These are phyloP conservation scores for Senecio squalidus DNA, from an alignment of 140 eudicot species.

Conservation along the genomic window DNA sequence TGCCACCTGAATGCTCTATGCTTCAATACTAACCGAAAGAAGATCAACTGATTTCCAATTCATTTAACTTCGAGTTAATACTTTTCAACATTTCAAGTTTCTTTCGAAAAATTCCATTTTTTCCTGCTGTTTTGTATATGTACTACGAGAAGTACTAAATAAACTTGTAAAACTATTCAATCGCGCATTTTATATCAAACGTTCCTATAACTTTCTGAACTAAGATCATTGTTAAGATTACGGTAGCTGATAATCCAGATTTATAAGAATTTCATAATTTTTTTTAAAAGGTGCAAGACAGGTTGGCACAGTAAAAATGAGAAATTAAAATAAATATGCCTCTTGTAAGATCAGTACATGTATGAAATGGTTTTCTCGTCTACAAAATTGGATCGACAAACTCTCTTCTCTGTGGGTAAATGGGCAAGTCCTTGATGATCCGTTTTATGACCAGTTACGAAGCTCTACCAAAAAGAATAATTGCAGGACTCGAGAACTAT, in stretches of 20 bases:
- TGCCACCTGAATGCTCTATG: conserved; percentile 51
- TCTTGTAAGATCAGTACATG: no score
- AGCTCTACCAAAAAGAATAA: background rate
- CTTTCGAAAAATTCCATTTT: background rate
- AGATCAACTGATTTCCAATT: background rate
- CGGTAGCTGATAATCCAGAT: no score
- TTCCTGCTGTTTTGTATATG: background rate
- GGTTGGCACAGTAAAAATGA: no score
- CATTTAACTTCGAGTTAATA: background rate
- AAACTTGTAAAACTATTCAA: background rate
- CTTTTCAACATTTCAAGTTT: conserved; percentile 5
- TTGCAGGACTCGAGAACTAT: background rate
- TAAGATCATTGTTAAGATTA: no score
- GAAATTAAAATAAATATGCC: no score
- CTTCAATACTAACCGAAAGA: conserved; percentile 25
- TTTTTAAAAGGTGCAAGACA: no score
- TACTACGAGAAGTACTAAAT: background rate
- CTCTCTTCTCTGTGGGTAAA: no score
- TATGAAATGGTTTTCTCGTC: background rate
- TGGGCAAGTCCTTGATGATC: background rate
- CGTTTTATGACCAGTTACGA: conserved; percentile 6
- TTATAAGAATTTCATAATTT: no score
- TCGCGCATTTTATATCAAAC: no score
- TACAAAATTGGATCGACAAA: background rate
- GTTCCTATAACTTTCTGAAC: no score